Evolutionary conservation across 208 protist genomes (phyloP).

Genomic region (Leishmania tropica): DNA sequence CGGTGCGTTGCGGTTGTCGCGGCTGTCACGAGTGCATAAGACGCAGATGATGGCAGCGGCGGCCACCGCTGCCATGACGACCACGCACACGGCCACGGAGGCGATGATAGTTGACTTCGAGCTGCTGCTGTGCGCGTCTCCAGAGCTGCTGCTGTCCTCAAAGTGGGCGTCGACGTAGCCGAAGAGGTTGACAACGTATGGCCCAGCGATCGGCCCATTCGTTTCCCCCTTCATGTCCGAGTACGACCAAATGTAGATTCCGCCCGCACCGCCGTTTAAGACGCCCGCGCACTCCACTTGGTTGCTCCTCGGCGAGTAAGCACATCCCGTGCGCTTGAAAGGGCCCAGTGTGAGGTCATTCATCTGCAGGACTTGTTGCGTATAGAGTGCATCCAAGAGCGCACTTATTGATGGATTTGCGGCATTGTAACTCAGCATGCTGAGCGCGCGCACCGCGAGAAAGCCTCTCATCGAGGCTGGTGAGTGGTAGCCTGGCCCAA

Average conservation of each 20-base stretch:
- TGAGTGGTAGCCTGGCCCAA: neutral
- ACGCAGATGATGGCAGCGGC: slow-evolving; percentile 16
- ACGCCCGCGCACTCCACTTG: slow-evolving; percentile 5
- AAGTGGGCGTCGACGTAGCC: neutral
- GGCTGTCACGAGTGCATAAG: slow-evolving; percentile 28
- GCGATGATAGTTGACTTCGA: slow-evolving; percentile 2
- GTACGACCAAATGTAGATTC: slow-evolving; percentile 11
- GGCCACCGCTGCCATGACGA: neutral
- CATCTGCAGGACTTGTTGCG: slow-evolving; percentile 1
- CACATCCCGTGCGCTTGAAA: slow-evolving; percentile 14
- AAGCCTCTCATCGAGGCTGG: slow-evolving; percentile 21
- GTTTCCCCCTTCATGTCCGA: neutral
- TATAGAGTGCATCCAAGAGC: slow-evolving; percentile 11
- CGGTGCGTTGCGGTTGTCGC: slow-evolving; percentile 58
- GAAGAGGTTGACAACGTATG: slow-evolving; percentile 7
- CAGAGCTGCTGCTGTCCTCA: neutral
- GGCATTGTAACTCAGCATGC: slow-evolving; percentile 9
- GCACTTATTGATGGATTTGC: neutral
- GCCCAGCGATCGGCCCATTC: neutral
- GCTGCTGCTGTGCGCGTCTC: neutral
- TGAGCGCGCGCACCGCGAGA: slow-evolving; percentile 23
- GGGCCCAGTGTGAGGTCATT: slow-evolving; percentile 17
- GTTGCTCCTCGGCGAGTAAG: neutral
- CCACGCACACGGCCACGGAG: slow-evolving; percentile 1
- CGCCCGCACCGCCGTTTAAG: slow-evolving; percentile 10